Conservation (phyloP, 140 eudicot species). For the Cichorium intybus region DNA sequence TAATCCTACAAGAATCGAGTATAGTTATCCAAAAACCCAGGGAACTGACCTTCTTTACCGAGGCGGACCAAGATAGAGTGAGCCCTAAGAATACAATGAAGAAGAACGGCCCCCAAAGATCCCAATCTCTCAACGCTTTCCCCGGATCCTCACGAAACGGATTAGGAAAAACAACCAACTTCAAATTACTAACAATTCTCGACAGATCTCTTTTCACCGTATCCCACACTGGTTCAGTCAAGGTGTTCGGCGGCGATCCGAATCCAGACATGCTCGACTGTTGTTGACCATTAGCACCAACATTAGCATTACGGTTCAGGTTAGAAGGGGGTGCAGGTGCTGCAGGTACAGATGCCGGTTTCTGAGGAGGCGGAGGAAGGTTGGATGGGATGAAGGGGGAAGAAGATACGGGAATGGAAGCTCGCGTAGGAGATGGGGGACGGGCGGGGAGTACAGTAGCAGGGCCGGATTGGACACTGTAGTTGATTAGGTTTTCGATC, state of each 20-base stretch:
- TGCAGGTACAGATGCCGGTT: conserved; percentile 26
- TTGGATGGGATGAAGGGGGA: conserved; percentile 49
- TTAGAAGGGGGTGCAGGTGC: conserved; percentile 31
- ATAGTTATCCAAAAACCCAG: neutral
- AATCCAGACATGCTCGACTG: conserved; percentile 38
- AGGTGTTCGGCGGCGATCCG: conserved; percentile 77
- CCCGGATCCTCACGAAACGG: conserved; percentile 97
- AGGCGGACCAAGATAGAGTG: conserved; percentile 83
- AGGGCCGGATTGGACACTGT: conserved; percentile 35
- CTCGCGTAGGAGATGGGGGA: conserved; percentile 52
- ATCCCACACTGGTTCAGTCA: conserved; percentile 97
- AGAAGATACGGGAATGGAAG: conserved; percentile 60
- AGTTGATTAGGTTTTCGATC: conserved; percentile 78
- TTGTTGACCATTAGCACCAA: conserved; percentile 19
- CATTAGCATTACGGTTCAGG: conserved; percentile 11
- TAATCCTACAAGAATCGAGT: neutral
- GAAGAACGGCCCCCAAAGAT: conserved; percentile 98
- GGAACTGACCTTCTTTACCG: conserved; percentile 69
- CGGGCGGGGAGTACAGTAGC: conserved; percentile 50
- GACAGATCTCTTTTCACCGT: conserved; percentile 87
- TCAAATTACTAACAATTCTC: conserved; percentile 86
- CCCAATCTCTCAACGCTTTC: conserved; percentile 96
- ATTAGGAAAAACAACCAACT: conserved; percentile 88
- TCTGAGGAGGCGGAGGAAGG: conserved; percentile 44
- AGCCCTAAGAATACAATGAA: conserved; percentile 92